Percentiles rank a stretch among this genome's conserved stretches.
phyloP scores from a whole-genome alignment of 2,329 filamentous ascomycete genomes.

The Fusarium sulawesiense region DNA sequence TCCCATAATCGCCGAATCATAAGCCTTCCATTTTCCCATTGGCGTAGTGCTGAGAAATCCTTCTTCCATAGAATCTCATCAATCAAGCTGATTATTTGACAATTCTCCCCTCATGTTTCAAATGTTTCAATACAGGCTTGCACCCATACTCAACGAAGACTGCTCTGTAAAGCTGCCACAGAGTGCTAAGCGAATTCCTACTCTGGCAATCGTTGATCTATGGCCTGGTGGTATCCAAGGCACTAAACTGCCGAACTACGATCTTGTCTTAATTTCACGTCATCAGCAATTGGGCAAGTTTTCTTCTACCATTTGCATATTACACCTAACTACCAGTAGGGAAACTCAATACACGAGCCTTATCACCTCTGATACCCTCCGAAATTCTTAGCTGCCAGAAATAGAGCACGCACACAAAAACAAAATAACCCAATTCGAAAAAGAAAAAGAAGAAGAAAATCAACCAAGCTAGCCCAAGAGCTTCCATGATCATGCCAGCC shows the following conservation, averaged over 20 bases:
- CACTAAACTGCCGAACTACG: constrained; percentile 1
- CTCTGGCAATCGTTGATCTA: constrained; percentile 6
- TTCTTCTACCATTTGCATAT: constrained; percentile 8
- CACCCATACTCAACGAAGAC: background rate
- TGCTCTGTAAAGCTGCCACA: background rate
- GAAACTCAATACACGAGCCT: background rate
- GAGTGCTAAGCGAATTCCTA: constrained; percentile 16
- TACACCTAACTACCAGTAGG: background rate
- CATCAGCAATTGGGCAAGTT: background rate
- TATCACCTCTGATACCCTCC: background rate
- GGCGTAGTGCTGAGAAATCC: background rate
- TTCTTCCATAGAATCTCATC: background rate
- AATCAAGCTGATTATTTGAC: background rate
- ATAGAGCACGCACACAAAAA: background rate
- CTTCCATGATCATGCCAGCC: constrained; percentile 6
- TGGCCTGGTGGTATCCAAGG: constrained; percentile 16
- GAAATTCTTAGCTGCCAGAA: background rate
- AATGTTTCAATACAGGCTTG: background rate
- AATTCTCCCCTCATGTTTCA: background rate
- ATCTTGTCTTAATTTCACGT: constrained; percentile 34
- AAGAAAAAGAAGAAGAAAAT: background rate
- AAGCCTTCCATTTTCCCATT: background rate
- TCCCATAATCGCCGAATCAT: background rate
- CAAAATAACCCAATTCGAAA: constrained; percentile 18
- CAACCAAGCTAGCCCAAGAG: constrained; percentile 9